Base-by-base conservation (phyloP, 306 rosid genomes). In the Herpetospermum pedunculosum region DNA sequence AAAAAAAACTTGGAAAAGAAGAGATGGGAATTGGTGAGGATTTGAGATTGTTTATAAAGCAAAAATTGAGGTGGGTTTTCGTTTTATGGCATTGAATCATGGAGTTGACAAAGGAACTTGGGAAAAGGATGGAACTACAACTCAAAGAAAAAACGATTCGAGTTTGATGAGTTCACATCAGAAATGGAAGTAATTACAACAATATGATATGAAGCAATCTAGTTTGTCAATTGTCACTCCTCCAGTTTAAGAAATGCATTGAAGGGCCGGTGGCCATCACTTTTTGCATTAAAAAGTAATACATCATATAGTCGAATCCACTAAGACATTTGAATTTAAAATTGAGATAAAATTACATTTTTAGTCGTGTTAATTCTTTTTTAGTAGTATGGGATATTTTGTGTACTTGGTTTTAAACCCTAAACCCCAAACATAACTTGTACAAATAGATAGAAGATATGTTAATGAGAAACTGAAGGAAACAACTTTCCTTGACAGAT, bases 181-280 rank as follows among this genome's bases (percentile, higher is more conserved):
- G 23, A 59, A 55, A 59, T 59, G 69, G 44, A 30, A 60, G 71
- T 21, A 69, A 69, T 69, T 41, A 8, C 37, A 69, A 3, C 14
- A 40, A 69, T 67, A 67, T 23, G 52, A 69, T 67, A 67, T 23
- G 52, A 67, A 67, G 72, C 72, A 69, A 69, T 18, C 40, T 44
- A 8, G 35, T 69, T 69, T 69, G 37, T 41, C 50, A 19, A 3
- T 65, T 63, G 46, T 65, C 72, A 23, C 34, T 67, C 72, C 21
- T 41, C 19, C 52, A 12, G 4, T 68, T 68, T 43, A 41, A 15
- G 73, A 6, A 40, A 43, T 0, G 37, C 73, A 41, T 62, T 34
- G 30, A 68, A 41, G 73, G 53, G 47, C 35, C 0, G 38, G 53
- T 68, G 35, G 53, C 4, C 55, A 40, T 44, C 55, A 15, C 55